phyloP scores from a whole-genome alignment of 192 early-diverging fungal genomes.

The Geranomyces variabilis region DNA sequence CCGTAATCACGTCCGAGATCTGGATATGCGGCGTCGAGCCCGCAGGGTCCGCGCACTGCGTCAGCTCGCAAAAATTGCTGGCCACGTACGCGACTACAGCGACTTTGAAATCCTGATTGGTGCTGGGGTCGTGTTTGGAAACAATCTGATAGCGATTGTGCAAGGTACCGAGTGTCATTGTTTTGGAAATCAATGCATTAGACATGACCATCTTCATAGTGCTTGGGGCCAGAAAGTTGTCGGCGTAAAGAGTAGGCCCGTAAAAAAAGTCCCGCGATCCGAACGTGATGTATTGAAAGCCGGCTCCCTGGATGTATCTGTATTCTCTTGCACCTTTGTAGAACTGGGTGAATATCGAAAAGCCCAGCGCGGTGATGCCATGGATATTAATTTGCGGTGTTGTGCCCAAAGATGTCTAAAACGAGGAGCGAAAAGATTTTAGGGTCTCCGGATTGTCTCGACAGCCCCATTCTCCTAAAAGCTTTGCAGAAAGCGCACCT shows the following conservation, averaged over 20 bases:
- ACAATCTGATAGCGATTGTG: slow-evolving; percentile 2
- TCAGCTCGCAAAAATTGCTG: slow-evolving; percentile 7
- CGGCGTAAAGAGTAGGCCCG: slow-evolving; percentile 16
- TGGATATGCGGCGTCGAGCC: not conserved
- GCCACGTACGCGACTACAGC: slow-evolving; percentile 15
- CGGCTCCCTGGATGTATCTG: slow-evolving; percentile 5
- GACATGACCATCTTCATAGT: slow-evolving; percentile 6
- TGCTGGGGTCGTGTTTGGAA: not conserved
- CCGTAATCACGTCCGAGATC: not conserved
- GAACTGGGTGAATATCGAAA: slow-evolving; percentile 15
- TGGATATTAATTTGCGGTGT: slow-evolving; percentile 5
- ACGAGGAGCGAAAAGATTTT: not conserved
- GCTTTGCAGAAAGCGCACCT: not conserved
- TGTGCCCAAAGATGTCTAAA: not conserved
- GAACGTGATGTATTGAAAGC: slow-evolving; percentile 23
- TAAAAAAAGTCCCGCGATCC: slow-evolving; percentile 21
- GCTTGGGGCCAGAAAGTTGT: slow-evolving; percentile 21
- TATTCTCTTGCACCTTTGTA: slow-evolving; percentile 16
- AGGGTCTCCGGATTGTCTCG: no score
- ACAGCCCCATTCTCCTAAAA: no score
- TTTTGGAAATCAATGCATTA: slow-evolving; percentile 19
- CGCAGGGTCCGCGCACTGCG: slow-evolving; percentile 4
- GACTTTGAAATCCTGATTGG: slow-evolving; percentile 5
- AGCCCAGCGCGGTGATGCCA: slow-evolving; percentile 15
- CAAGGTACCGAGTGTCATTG: not conserved